phyloP scores from a whole-genome alignment of 2,329 filamentous ascomycete species.

The Talaromyces islandicus region DNA sequence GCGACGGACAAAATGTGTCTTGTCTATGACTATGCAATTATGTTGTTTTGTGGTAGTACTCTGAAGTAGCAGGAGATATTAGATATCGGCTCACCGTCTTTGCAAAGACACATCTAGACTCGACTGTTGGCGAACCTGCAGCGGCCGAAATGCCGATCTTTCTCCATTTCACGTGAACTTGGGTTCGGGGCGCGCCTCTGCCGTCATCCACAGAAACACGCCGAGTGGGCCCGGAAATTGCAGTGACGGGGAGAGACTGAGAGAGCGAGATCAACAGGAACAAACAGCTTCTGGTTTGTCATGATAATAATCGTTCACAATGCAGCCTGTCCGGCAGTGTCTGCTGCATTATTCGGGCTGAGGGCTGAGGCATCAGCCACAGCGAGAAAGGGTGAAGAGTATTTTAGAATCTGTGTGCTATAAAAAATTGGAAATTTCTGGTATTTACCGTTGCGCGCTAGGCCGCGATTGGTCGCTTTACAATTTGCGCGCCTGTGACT shows the following conservation, averaged over 20 bases:
- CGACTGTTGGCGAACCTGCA: neutral
- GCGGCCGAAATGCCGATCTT: neutral
- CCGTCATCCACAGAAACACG: neutral
- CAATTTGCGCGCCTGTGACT: conserved; percentile 6
- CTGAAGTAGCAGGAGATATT: neutral
- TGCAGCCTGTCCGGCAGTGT: too few species aligned
- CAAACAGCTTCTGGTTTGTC: neutral
- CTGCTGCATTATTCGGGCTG: too few species aligned
- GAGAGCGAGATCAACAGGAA: neutral
- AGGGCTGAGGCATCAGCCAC: too few species aligned
- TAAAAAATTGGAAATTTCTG: too few species aligned
- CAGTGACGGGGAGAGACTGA: neutral
- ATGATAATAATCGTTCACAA: neutral
- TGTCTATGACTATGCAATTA: neutral
- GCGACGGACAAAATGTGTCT: neutral
- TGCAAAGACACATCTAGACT: neutral
- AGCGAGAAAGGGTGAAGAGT: too few species aligned
- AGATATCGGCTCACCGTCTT: neutral
- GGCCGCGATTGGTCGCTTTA: conserved; percentile 7
- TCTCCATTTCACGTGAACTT: neutral
- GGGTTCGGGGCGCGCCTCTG: neutral
- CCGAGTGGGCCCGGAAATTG: neutral
- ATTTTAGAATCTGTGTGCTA: too few species aligned
- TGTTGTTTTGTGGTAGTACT: neutral
- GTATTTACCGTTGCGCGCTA: neutral